Base-by-base conservation (phyloP, 106 monocot genomes). In the Hemerocallis citrina region DNA sequence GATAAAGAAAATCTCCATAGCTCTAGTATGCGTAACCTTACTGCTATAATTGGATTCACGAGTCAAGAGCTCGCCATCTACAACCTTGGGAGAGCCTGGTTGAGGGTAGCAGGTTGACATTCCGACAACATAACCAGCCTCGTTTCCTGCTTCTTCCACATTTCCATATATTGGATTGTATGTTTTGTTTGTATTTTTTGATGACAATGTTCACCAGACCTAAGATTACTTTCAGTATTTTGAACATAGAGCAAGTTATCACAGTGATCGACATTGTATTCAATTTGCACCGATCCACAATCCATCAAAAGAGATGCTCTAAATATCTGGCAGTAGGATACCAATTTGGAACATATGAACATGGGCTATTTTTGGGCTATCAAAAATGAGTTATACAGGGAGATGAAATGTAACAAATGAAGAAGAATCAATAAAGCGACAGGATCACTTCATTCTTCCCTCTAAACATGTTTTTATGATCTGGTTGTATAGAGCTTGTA, bases 71-170 rank as follows among this genome's bases (percentile, higher is more conserved):
- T 84, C 84, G 7, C 84, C 79, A 22, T 72, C 68, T 17, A 45
- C 52, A 30, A 84, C 34, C 28, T 32, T 55, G 0, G 72, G 56
- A 6, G 75, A 66, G 40, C 79, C 75, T 10, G 84, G 75, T 6
- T 45, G 68, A 0, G 79, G 84, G 59, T 84, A 84, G 67, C 84
- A 84, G 3, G 79, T 75, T 4, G 84, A 68, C 84, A 84, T 84
- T 34, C 84, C 79, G 1, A 84, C 79, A 21, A 84, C 72, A 47
- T 84, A 84, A 3, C 84, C 84, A 15, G 33, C 62, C 68, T 84
- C 84, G n/a, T 84, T 64, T 22, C 84, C 84, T 56, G 75, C 67
- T 41, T 79, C 72, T 29, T 60, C 20, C 27, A 79, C 75, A 8
- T 64, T 7, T 51, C 84, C 84, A 28, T 84, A 84, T 10, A 46